Conservation (phyloP, 2,329 filamentous ascomycete genomes). For the Phoma sp. region DNA sequence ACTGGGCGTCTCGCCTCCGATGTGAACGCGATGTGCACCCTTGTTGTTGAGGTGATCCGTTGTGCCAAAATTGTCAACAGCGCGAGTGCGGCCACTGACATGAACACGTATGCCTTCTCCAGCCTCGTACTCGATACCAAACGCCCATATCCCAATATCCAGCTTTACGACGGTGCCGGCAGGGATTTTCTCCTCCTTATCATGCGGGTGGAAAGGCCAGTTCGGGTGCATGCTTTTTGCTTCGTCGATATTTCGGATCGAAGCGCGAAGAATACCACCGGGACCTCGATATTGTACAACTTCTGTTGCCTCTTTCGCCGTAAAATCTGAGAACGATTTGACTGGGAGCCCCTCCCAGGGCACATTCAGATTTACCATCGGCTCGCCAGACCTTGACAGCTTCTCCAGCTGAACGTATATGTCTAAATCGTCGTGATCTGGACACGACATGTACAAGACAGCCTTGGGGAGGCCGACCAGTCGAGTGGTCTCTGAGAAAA, state of each 20-base stretch:
- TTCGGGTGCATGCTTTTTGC: slow-evolving; percentile 33
- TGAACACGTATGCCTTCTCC: background rate
- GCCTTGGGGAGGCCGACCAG: slow-evolving; percentile 57
- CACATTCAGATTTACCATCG: slow-evolving; percentile 52
- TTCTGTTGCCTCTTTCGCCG: background rate
- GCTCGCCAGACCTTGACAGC: slow-evolving; percentile 50
- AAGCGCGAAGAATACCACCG: background rate
- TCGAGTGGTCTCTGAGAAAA: slow-evolving; percentile 27
- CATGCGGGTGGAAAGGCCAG: slow-evolving; percentile 1
- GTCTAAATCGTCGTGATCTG: slow-evolving; percentile 51
- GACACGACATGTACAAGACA: slow-evolving; percentile 54
- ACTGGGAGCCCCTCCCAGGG: slow-evolving; percentile 28
- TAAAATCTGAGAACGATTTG: background rate
- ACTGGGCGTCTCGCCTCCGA: slow-evolving; percentile 48
- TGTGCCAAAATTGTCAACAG: background rate
- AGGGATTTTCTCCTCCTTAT: background rate
- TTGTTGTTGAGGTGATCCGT: slow-evolving; percentile 19
- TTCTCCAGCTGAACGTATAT: slow-evolving; percentile 55
- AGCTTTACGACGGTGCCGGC: background rate
- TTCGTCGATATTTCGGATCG: background rate
- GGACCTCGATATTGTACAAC: background rate
- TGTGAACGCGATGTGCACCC: slow-evolving; percentile 49
- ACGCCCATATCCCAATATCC: background rate
- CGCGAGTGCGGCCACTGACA: background rate
- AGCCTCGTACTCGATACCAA: background rate